Conservation (phyloP, 768 basidiomycete species). For the Lactifluus pinguis region DNA sequence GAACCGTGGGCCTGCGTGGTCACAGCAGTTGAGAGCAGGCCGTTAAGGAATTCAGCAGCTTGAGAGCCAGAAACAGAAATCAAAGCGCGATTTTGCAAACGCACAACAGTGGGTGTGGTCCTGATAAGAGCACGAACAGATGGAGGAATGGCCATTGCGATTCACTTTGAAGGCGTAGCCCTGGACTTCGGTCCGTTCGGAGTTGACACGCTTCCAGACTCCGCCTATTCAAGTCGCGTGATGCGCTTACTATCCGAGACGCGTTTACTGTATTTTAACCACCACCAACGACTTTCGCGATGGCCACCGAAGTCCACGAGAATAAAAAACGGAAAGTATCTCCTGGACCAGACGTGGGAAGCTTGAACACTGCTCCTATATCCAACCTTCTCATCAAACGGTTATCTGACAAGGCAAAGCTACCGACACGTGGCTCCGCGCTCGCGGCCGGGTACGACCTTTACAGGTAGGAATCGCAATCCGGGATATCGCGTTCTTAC, state of each 20-base stretch:
- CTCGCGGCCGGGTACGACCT: slow-evolving; percentile 93
- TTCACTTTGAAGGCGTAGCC: not conserved
- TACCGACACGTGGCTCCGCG: slow-evolving; percentile 81
- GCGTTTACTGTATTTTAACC: not conserved
- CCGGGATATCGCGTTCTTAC: not conserved
- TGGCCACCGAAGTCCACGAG: slow-evolving; percentile 11
- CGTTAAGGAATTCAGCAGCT: slow-evolving; percentile 74
- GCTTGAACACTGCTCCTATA: slow-evolving; percentile 30
- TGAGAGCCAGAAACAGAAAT: slow-evolving; percentile 77
- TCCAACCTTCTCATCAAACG: slow-evolving; percentile 72
- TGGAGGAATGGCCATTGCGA: slow-evolving; percentile 29
- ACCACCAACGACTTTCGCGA: not conserved
- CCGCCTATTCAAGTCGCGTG: not conserved
- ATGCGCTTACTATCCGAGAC: not conserved
- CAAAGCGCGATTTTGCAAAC: slow-evolving; percentile 54
- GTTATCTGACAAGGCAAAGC: slow-evolving; percentile 67
- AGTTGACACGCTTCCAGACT: slow-evolving; percentile 14
- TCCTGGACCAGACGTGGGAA: slow-evolving; percentile 24
- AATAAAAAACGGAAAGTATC: slow-evolving; percentile 58
- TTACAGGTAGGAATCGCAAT: slow-evolving; percentile 56
- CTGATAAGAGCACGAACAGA: slow-evolving; percentile 37
- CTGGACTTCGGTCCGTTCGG: not conserved
- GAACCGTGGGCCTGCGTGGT: slow-evolving; percentile 38
- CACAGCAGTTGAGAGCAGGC: slow-evolving; percentile 51
- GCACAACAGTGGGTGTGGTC: slow-evolving; percentile 39